phyloP scores from a whole-genome alignment of 305 asterid species.

The Caryopteris hybrid region DNA sequence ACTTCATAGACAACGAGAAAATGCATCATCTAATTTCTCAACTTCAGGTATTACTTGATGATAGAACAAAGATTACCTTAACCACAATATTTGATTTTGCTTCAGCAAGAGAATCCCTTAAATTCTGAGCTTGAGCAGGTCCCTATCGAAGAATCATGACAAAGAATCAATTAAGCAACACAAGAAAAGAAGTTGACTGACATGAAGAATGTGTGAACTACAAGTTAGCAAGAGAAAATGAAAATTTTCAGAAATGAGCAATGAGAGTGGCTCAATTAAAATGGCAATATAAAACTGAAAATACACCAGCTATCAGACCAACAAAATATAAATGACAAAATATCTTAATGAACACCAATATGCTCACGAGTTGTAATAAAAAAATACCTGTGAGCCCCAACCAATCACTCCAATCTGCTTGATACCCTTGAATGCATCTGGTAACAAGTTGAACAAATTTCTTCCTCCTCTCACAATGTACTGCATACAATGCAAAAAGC shows the following conservation, averaged over 20 bases:
- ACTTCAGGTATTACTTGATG: background rate
- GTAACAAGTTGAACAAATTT: conserved; percentile 69
- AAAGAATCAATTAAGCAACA: background rate
- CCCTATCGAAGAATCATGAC: conserved; percentile 43
- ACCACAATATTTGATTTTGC: conserved; percentile 79
- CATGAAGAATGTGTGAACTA: conserved; percentile 5
- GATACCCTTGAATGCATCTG: conserved; percentile 87
- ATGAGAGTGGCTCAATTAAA: background rate
- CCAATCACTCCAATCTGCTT: conserved; percentile 98
- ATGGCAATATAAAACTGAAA: too few relatives aligned
- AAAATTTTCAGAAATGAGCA: background rate
- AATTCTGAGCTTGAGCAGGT: conserved; percentile 95
- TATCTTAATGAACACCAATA: background rate
- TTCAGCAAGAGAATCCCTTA: conserved; percentile 83
- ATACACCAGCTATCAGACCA: background rate
- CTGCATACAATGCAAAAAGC: conserved; percentile 29
- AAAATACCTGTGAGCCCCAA: conserved; percentile 93
- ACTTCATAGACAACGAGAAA: background rate
- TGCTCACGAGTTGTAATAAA: background rate
- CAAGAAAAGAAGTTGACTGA: background rate
- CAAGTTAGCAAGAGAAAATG: background rate
- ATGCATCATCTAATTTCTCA: background rate
- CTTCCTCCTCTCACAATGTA: conserved; percentile 95
- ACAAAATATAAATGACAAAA: background rate
- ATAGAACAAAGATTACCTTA: conserved; percentile 43